These are phyloP conservation scores for Collybiopsis confluens DNA, from an alignment of 768 basidiomycete genomes.

Conservation along the genomic window DNA sequence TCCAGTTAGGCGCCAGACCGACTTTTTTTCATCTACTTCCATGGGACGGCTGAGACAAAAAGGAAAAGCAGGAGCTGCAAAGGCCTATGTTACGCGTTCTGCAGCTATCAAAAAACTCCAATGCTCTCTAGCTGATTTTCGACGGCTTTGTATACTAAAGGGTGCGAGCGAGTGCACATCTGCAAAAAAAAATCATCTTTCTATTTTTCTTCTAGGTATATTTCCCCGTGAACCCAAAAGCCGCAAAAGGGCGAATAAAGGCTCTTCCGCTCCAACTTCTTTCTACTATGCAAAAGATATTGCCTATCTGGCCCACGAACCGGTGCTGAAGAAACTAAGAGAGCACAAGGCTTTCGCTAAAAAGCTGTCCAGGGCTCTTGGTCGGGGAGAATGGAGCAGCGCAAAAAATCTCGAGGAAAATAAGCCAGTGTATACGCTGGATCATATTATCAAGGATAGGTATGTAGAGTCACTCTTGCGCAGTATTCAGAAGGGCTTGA, in stretches of 20 bases:
- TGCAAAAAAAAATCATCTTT: constrained; percentile 1
- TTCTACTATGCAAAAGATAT: constrained; percentile 99
- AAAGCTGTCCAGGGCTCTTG: constrained; percentile 89
- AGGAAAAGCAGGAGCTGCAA: constrained; percentile 88
- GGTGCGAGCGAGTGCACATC: constrained; percentile 49
- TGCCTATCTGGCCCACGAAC: constrained; percentile 94
- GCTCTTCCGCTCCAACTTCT: constrained; percentile 92
- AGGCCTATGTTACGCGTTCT: constrained; percentile 88
- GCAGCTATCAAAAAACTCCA: constrained; percentile 93
- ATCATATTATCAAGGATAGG: constrained; percentile 98
- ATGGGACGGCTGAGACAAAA: constrained; percentile 82
- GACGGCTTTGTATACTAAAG: constrained; percentile 95
- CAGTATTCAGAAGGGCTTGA: constrained; percentile 2
- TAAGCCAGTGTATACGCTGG: constrained; percentile 86
- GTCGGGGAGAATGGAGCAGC: constrained; percentile 90
- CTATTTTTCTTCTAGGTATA: constrained; percentile 56
- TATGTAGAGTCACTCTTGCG: constrained; percentile 30
- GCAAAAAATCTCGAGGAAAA: constrained; percentile 93
- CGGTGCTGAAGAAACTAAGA: constrained; percentile 85
- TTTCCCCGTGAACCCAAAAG: constrained; percentile 94
- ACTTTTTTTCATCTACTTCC: constrained; percentile 6
- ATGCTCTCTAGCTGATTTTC: constrained; percentile 94
- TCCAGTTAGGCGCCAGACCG: constrained; percentile 3
- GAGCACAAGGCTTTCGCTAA: constrained; percentile 99
- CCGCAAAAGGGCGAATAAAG: constrained; percentile 94